These are phyloP conservation scores for Exophiala mesophila DNA, from an alignment of 2,329 filamentous ascomycete species.

Conservation along the genomic window DNA sequence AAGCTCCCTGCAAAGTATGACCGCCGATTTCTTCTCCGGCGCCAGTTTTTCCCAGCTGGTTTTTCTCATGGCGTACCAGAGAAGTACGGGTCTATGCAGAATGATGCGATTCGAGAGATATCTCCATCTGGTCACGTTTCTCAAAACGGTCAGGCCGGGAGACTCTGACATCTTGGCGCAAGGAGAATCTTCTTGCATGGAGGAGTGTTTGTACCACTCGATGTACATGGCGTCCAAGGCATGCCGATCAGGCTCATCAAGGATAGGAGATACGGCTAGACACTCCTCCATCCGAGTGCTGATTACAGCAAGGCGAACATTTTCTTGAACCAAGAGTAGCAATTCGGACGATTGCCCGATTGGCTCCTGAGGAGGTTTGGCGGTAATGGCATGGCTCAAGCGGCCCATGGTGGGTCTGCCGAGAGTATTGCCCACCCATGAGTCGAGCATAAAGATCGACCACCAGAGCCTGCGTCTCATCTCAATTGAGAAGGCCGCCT, in stretches of 20 bases:
- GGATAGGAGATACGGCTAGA: slow-evolving; percentile 63
- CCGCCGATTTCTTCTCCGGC: slow-evolving; percentile 62
- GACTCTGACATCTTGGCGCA: slow-evolving; percentile 47
- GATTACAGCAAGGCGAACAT: slow-evolving; percentile 74
- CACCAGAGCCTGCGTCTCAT: slow-evolving; percentile 67
- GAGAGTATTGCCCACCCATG: slow-evolving; percentile 67
- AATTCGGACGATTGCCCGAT: slow-evolving; percentile 26
- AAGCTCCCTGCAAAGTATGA: slow-evolving; percentile 64
- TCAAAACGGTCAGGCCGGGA: slow-evolving; percentile 17
- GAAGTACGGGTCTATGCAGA: slow-evolving; percentile 66
- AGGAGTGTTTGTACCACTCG: slow-evolving; percentile 67
- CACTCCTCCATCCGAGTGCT: slow-evolving; percentile 72
- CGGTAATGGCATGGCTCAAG: slow-evolving; percentile 63
- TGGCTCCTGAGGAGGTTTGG: slow-evolving; percentile 56
- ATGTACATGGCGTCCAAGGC: slow-evolving; percentile 64
- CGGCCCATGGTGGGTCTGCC: slow-evolving; percentile 66
- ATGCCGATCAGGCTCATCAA: slow-evolving; percentile 62
- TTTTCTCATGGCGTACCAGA: slow-evolving; percentile 57
- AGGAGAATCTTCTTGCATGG: slow-evolving; percentile 58
- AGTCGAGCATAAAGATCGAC: slow-evolving; percentile 68
- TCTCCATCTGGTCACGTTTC: slow-evolving; percentile 69
- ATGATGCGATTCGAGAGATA: slow-evolving; percentile 74
- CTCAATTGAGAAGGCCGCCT: slow-evolving; percentile 52
- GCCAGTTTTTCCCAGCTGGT: slow-evolving; percentile 47
- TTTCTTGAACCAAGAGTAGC: slow-evolving; percentile 49